Conservation (phyloP, 129 eudicot genomes). For the Smallanthus sonchifolius region DNA sequence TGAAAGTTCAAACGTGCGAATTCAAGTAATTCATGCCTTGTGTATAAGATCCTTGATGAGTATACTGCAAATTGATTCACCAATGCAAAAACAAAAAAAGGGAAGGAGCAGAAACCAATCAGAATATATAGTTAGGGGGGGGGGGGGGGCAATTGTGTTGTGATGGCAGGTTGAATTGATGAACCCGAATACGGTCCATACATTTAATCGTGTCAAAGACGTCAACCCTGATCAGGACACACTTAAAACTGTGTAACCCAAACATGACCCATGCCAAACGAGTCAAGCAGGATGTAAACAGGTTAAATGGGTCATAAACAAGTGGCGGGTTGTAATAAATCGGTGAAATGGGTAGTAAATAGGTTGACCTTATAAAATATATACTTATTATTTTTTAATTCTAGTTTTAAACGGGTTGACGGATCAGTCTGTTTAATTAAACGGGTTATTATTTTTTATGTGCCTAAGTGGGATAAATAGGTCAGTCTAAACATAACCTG, state of each 20-base stretch:
- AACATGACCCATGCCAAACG: background rate
- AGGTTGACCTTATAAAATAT: background rate
- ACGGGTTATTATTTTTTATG: background rate
- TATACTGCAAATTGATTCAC: slow-evolving; percentile 46
- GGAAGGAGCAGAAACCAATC: background rate
- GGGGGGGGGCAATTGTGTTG: background rate
- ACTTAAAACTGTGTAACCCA: background rate
- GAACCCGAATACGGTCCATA: background rate
- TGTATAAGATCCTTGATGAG: slow-evolving; percentile 74
- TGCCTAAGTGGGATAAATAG: background rate
- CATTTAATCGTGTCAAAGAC: background rate
- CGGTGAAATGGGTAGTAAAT: background rate
- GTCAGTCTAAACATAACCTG: background rate
- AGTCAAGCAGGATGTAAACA: background rate
- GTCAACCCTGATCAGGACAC: background rate
- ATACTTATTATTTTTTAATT: background rate
- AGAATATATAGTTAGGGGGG: background rate
- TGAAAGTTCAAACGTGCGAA: slow-evolving; percentile 45
- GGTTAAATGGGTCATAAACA: background rate
- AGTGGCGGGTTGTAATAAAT: background rate
- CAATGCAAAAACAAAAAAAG: slow-evolving; percentile 1
- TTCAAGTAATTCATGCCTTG: slow-evolving; percentile 73
- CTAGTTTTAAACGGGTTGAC: background rate
- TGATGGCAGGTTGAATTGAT: background rate
- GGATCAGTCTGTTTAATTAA: background rate